These are phyloP conservation scores for Canariomyces notabilis DNA, from an alignment of 2,329 filamentous ascomycete genomes.

Conservation along the genomic window DNA sequence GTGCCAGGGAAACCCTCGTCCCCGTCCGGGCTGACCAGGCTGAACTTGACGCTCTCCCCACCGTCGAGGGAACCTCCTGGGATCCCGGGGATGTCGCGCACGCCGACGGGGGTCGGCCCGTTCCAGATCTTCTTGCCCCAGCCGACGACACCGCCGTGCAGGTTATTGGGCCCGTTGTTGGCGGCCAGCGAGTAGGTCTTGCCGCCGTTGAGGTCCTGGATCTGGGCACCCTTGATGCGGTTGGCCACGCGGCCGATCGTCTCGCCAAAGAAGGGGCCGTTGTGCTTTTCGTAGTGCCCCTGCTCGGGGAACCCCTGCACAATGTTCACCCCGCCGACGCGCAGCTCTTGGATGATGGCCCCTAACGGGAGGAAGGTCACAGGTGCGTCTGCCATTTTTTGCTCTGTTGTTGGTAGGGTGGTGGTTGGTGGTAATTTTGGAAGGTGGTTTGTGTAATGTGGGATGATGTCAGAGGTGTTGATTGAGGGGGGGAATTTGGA, in stretches of 20 bases:
- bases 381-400: conserved; percentile 42
- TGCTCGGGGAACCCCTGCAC: conserved; percentile 78
- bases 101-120: conserved; percentile 60
- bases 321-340: conserved; percentile 74
- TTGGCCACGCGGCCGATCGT: conserved; percentile 87
- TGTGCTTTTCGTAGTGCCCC: conserved; percentile 69
- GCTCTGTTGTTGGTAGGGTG: neutral
- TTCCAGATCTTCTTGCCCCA: conserved; percentile 79
- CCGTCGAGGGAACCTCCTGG: conserved; percentile 46
- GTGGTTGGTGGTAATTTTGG: neutral
- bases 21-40: conserved; percentile 65
- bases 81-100: conserved; percentile 46
- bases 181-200: conserved; percentile 63
- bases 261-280: conserved; percentile 80
- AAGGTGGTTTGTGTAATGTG: neutral
- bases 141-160: conserved; percentile 67
- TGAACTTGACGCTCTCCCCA: conserved; percentile 63
- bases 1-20: conserved; percentile 90
- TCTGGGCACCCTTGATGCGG: conserved; percentile 66
- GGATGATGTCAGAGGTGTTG: conserved; percentile 4
- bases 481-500: neutral
- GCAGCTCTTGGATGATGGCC: conserved; percentile 76
- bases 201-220: conserved; percentile 64
- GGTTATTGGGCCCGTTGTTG: conserved; percentile 73
- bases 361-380: conserved; percentile 69